Conservation (phyloP, 768 basidiomycete genomes). For the Atractiella rhizophila region DNA sequence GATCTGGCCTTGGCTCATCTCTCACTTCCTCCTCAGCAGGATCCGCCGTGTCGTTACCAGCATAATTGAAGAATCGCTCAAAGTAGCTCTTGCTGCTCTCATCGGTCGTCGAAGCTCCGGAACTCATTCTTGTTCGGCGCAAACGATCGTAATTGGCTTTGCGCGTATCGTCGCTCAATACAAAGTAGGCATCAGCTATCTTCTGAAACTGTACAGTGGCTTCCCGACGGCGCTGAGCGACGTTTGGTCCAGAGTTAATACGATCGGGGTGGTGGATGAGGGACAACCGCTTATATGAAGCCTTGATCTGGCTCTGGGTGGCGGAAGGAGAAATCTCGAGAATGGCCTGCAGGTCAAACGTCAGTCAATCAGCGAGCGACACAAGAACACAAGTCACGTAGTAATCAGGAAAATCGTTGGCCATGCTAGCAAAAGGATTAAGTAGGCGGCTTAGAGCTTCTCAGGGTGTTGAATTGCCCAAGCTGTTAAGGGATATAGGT, state of each 20-base stretch:
- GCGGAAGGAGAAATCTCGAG: not conserved
- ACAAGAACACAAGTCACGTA: no score
- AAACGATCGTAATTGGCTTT: constrained; percentile 7
- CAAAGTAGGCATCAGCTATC: constrained; percentile 12
- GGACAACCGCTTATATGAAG: constrained; percentile 4
- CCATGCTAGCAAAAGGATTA: no score
- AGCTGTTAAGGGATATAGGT: no score
- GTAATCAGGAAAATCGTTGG: no score
- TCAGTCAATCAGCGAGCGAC: no score
- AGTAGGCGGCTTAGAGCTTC: no score
- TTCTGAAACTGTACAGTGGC: constrained; percentile 12
- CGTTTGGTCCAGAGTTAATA: constrained; percentile 1
- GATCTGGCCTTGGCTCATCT: constrained; percentile 6
- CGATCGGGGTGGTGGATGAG: constrained; percentile 11
- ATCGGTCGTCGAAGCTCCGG: not conserved
- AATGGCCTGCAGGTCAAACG: not conserved
- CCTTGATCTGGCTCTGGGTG: not conserved
- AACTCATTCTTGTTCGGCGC: not conserved
- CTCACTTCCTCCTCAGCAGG: not conserved
- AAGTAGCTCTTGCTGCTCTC: not conserved
- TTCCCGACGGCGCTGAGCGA: constrained; percentile 1
- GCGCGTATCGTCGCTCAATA: constrained; percentile 1
- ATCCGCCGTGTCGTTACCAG: not conserved
- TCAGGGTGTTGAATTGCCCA: no score
- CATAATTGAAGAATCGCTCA: not conserved